These are phyloP conservation scores for Ulvella scutata DNA, from an alignment of 139 green algal species.

Conservation along the genomic window DNA sequence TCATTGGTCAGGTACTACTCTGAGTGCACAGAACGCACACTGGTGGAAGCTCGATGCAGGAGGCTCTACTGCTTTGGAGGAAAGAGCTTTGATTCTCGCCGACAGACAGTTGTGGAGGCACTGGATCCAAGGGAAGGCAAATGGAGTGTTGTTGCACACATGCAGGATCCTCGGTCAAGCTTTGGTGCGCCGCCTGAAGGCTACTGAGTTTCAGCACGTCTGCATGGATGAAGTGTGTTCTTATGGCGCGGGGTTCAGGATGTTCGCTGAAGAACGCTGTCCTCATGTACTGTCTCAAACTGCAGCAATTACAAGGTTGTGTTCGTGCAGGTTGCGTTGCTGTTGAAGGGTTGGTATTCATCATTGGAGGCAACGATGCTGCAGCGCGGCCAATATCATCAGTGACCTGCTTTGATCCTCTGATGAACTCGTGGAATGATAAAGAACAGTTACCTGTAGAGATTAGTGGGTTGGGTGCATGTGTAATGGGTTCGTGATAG, in stretches of 20 bases:
- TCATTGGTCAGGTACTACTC: no score
- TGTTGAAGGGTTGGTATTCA: not conserved
- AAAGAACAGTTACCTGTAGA: not conserved
- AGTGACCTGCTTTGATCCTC: not conserved
- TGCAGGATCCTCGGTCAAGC: not conserved
- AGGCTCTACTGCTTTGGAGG: not conserved
- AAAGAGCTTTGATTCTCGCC: not conserved
- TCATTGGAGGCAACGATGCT: not conserved
- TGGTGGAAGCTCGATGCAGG: no score
- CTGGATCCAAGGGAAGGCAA: not conserved
- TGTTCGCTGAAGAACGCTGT: no score
- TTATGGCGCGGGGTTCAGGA: no score
- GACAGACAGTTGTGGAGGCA: not conserved
- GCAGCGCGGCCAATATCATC: not conserved
- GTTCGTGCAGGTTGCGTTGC: not conserved
- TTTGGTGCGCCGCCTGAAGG: no score
- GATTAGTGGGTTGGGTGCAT: not conserved
- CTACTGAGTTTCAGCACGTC: no score
- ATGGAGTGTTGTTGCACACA: not conserved
- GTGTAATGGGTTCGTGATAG: not conserved
- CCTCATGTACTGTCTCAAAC: no score
- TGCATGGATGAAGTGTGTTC: no score
- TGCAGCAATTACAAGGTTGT: no score
- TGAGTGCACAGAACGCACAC: no score
- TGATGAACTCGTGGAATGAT: not conserved